Base-by-base conservation (phyloP, 2,329 filamentous ascomycete genomes). In the Geosmithia morbida region DNA sequence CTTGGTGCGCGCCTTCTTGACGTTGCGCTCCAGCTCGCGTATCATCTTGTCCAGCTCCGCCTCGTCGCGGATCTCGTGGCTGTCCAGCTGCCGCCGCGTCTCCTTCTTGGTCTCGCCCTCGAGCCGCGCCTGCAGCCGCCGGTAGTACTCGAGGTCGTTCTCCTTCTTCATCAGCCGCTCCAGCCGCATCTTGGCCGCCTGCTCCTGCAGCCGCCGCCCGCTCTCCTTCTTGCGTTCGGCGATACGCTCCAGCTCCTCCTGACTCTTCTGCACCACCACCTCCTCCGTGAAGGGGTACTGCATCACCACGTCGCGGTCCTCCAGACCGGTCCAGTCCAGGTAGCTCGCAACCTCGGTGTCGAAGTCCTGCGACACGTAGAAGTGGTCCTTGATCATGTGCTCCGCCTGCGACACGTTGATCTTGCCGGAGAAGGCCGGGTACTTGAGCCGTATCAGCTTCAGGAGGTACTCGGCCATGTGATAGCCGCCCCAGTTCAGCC, bases 161-260 rank as follows among this genome's bases (percentile, higher is more conserved):
- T 98, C 92, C 64, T 98, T 98, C 59, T 86, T 85, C 61, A 97
- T 87, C 44, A 98, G 71, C 57, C 94, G 94, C 53, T 98, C 92
- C 1, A 98, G 69, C 7, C 92, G 83, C 87, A 96, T 95, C 65
- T 95, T 97, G 10, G 90, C 90, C 0, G 92, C 92, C 64, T 98
- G 92, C 57, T 96, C 88, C 62, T 98, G 92, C 22, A 98, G 61
- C 43, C 94, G 75, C 52, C 92, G 75, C 0, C 92, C 92, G 55
- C 87, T 92, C 65, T 98, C 92, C 62, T 94, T 94, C 59, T 94
- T 87, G 61, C 90, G 84, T 69, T 98, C 92, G 11, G 90, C 88
- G 52, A 94, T 87, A 41, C 81, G 76, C 2, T 86, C 87, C 16
- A 98, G 74, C 62, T 98, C 92, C 61, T 97, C 92, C 59, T 94